A percentile compares a stretch with the other conserved stretches of the same genome.
Evolutionary conservation across 306 rosid species (phyloP).

Genomic region (Potentilla sterilis): DNA sequence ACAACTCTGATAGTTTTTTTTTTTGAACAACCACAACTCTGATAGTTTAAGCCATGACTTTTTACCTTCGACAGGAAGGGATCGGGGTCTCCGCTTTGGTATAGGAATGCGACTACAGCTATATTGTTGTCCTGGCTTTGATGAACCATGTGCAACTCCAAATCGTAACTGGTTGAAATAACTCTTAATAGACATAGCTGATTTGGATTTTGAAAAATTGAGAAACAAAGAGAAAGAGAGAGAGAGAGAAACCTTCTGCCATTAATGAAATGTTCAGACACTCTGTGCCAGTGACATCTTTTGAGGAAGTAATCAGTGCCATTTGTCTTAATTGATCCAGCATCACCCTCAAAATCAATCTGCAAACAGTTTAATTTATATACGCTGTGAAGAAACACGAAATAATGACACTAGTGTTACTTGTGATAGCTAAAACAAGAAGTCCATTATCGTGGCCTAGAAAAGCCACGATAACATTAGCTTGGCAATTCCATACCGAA

Average conservation of each 20-base stretch:
- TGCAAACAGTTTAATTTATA: background rate
- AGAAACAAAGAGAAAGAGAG: background rate
- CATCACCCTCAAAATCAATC: constrained; percentile 31
- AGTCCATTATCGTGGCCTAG: background rate
- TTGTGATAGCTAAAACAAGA: background rate
- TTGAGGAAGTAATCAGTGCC: constrained; percentile 24
- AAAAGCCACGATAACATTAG: background rate
- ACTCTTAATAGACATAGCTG: background rate
- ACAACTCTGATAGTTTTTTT: background rate
- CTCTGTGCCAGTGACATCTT: constrained; percentile 40
- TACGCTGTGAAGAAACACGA: no score
- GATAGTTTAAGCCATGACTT: no score
- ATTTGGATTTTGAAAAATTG: background rate
- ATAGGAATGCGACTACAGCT: constrained; percentile 58
- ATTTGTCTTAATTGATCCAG: constrained; percentile 34
- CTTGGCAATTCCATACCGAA: constrained; percentile 15
- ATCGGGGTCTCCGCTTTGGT: constrained; percentile 50
- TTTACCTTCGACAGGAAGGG: constrained; percentile 51
- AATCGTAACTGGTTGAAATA: constrained; percentile 45
- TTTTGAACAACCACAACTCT: no score
- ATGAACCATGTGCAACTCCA: constrained; percentile 82
- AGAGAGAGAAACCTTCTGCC: constrained; percentile 30
- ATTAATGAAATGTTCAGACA: constrained; percentile 39
- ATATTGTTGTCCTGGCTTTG: constrained; percentile 20
- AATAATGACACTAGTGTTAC: background rate